These are phyloP conservation scores for Pisolithus marmoratus DNA, from an alignment of 768 basidiomycete genomes.

Conservation along the genomic window DNA sequence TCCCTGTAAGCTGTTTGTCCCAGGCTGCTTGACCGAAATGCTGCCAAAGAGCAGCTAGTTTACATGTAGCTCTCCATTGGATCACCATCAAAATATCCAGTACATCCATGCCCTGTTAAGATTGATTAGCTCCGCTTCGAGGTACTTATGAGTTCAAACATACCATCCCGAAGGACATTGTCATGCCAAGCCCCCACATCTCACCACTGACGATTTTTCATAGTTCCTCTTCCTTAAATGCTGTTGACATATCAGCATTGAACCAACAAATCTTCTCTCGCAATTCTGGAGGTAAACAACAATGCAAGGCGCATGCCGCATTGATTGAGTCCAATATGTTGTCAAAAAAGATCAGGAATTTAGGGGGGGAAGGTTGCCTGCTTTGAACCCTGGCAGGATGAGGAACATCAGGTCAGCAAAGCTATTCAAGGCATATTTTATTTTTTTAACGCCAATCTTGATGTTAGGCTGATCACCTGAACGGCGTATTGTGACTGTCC, in stretches of 20 bases:
- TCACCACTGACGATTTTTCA: constrained; percentile 11
- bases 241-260: constrained; percentile 14
- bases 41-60: constrained; percentile 27
- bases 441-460: too few relatives aligned
- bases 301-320: constrained; percentile 7
- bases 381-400: too few relatives aligned
- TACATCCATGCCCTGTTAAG: constrained; percentile 30
- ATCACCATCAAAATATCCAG: constrained; percentile 30
- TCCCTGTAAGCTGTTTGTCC: constrained; percentile 8
- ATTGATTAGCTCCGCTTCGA: too few relatives aligned
- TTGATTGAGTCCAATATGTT: constrained; percentile 14
- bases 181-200: constrained; percentile 23
- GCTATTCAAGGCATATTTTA: too few relatives aligned
- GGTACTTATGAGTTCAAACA: neutral
- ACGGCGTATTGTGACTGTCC: too few relatives aligned
- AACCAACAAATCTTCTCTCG: constrained; percentile 18
- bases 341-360: constrained; percentile 26
- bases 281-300: constrained; percentile 6
- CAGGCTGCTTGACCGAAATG: constrained; percentile 26
- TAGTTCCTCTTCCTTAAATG: constrained; percentile 10
- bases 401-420: too few relatives aligned
- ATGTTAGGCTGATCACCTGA: too few relatives aligned
- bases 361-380: constrained; percentile 6
- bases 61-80: constrained; percentile 25
- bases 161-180: constrained; percentile 34